Percentiles rank a stretch among this genome's conserved stretches.
These are phyloP conservation scores for Fraxinus latifolia DNA, from an alignment of 305 asterid species.

Conservation along the genomic window DNA sequence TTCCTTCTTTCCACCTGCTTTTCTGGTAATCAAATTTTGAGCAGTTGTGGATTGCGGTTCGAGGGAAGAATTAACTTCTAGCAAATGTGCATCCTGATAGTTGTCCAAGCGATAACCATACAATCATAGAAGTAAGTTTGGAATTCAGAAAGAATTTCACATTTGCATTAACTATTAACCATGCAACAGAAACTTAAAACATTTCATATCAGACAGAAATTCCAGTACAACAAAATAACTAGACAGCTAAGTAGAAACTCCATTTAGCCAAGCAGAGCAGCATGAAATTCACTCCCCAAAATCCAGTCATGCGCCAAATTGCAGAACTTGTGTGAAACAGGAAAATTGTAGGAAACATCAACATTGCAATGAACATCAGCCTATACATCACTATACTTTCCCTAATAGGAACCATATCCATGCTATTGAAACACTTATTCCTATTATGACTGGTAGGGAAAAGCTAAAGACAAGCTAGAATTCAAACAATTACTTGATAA, in stretches of 20 bases:
- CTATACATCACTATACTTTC: neutral
- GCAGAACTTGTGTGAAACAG: neutral
- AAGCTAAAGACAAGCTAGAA: neutral
- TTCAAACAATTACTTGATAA: neutral
- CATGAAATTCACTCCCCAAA: neutral
- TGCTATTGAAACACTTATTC: neutral
- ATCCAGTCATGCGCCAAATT: neutral
- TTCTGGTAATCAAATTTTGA: conserved; percentile 74
- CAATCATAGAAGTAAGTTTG: neutral
- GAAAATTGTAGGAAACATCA: neutral
- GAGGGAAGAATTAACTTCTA: conserved; percentile 45
- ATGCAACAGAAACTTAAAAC: conserved; percentile 13
- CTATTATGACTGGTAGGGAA: neutral
- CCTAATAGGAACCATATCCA: neutral
- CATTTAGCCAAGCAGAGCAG: neutral
- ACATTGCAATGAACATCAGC: neutral
- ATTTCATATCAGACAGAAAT: neutral
- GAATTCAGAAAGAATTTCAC: neutral
- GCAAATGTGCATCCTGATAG: conserved; percentile 65
- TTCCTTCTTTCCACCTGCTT: conserved; percentile 91
- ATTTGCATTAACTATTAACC: neutral
- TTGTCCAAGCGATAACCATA: conserved; percentile 22
- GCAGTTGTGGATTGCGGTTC: conserved; percentile 60
- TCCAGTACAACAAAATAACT: neutral
- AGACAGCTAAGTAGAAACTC: neutral